Evolutionary conservation across 805 yeast species (phyloP).

Genomic region (Kurtzmaniella cleridarum): DNA sequence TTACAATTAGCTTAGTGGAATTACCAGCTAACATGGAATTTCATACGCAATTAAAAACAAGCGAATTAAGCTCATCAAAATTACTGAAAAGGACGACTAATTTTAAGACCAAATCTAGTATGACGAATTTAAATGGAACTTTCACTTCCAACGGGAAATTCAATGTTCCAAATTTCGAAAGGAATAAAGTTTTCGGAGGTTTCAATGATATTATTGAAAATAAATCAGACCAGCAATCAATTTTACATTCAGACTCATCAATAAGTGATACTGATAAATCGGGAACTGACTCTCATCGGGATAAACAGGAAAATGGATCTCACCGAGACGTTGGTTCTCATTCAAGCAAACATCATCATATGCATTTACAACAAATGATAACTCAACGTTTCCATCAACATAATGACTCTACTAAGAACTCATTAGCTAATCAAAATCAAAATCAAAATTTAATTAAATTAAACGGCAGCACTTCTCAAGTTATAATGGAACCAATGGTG

Average conservation of each 20-base stretch:
- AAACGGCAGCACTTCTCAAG: constrained; percentile 2
- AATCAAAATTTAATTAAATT: not conserved
- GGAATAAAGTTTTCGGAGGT: constrained; percentile 44
- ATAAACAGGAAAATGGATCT: no score
- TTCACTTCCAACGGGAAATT: constrained; percentile 9
- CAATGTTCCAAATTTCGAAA: constrained; percentile 37
- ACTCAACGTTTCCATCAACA: not conserved
- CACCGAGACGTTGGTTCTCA: not conserved
- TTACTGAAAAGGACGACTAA: not conserved
- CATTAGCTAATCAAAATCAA: not conserved
- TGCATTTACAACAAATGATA: not conserved
- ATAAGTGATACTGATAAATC: no score
- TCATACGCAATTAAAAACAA: constrained; percentile 35
- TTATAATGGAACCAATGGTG: constrained; percentile 45
- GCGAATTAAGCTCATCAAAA: constrained; percentile 14
- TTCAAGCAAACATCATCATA: not conserved
- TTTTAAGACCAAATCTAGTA: not conserved
- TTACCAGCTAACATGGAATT: constrained; percentile 34
- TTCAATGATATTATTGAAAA: constrained; percentile 33
- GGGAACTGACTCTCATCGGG: no score
- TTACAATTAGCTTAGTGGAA: constrained; percentile 50
- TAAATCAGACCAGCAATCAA: not conserved
- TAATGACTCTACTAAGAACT: not conserved
- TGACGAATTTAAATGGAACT: not conserved
- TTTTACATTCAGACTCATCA: no score